These are phyloP conservation scores for Solanum sitiens DNA, from an alignment of 257 asterid species.

Conservation along the genomic window DNA sequence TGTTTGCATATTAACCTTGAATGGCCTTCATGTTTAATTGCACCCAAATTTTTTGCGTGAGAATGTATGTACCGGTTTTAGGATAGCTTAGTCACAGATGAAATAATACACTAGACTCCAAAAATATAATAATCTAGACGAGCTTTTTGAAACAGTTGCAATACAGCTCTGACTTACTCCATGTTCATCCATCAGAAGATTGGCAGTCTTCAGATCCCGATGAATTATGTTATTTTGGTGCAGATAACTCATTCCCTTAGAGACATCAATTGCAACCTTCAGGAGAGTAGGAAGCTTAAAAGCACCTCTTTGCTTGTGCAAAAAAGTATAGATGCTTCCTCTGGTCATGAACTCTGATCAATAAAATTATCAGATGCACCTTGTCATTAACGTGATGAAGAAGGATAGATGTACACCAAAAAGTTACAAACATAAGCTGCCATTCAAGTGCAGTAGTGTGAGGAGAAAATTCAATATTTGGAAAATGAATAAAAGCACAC, in stretches of 20 bases:
- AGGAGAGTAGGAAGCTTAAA: conserved; percentile 30
- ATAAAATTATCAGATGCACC: background rate
- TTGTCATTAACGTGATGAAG: background rate
- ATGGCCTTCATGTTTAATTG: background rate
- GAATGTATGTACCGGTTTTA: background rate
- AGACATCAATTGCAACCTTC: conserved; percentile 36
- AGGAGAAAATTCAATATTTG: background rate
- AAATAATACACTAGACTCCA: background rate
- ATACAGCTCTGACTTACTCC: conserved; percentile 17
- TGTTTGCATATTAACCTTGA: background rate
- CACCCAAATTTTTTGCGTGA: background rate
- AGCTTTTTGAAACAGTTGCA: background rate
- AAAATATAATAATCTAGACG: background rate
- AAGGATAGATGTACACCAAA: background rate
- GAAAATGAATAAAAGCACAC: background rate
- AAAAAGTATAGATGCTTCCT: conserved; percentile 30
- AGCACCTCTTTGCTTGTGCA: conserved; percentile 26
- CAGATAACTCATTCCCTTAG: conserved; percentile 43
- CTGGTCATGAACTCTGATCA: conserved; percentile 37
- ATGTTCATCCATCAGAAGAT: conserved; percentile 42
- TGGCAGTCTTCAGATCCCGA: conserved; percentile 43
- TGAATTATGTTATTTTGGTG: conserved; percentile 42
- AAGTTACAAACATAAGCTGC: background rate
- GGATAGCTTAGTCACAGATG: background rate
- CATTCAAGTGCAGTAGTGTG: background rate